phyloP scores from a whole-genome alignment of 129 eudicot genomes.

The Ambrosia artemisiifolia region DNA sequence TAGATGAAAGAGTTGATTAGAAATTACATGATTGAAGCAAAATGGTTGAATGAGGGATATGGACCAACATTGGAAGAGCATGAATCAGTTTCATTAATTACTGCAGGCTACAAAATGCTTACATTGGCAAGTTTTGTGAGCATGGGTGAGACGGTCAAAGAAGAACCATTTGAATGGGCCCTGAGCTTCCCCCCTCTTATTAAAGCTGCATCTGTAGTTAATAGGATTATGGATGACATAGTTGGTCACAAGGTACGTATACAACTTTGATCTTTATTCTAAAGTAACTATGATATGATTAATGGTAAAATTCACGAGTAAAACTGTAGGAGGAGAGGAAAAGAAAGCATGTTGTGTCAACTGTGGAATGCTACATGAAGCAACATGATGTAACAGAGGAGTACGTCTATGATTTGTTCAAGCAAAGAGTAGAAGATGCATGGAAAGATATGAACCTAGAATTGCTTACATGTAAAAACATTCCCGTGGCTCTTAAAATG shows the following conservation, averaged over 20 bases:
- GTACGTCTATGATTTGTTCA: conserved; percentile 21
- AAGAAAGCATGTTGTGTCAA: conserved; percentile 34
- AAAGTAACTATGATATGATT: neutral
- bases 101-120: neutral
- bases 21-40: conserved; percentile 22
- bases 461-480: conserved; percentile 2
- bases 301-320: neutral
- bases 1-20: conserved; percentile 7
- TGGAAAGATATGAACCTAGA: neutral
- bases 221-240: conserved; percentile 33
- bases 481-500: conserved; percentile 13
- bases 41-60: conserved; percentile 19
- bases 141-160: conserved; percentile 11
- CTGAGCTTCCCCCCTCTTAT: conserved; percentile 5
- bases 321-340: conserved; percentile 29
- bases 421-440: conserved; percentile 11
- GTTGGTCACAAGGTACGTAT: conserved; percentile 19
- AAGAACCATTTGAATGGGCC: conserved; percentile 28
- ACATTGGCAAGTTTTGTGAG: conserved; percentile 3
- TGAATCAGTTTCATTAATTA: neutral
- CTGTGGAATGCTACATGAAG: conserved; percentile 39
- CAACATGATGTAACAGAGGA: conserved; percentile 25
- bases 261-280: neutral
- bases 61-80: conserved; percentile 26
- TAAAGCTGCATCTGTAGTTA: neutral